Percentiles rank a stretch among this genome's conserved stretches.
Conservation (phyloP, 257 asterid genomes). For the Henckelia pumila region DNA sequence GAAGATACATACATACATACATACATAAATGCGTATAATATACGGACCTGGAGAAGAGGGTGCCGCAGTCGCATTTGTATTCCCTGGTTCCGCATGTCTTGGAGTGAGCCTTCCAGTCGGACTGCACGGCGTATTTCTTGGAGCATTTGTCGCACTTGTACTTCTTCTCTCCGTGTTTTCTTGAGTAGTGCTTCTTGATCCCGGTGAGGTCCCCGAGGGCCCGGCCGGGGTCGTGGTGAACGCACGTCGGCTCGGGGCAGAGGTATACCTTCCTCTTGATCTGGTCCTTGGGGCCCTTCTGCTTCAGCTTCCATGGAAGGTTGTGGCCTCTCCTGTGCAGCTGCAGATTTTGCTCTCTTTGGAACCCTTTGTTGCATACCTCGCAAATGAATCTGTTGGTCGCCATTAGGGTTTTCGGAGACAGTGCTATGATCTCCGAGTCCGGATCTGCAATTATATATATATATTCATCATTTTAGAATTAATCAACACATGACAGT, state of each 20-base stretch:
- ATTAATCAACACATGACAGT: too few relatives aligned
- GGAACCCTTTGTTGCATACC: conserved; percentile 84
- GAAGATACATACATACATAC: background rate
- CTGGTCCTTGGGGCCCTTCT: conserved; percentile 53
- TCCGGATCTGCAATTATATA: conserved; percentile 72
- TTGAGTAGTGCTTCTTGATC: conserved; percentile 62
- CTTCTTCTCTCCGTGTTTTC: conserved; percentile 82
- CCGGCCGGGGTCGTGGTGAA: conserved; percentile 71
- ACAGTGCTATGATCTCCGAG: conserved; percentile 69
- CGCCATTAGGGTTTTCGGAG: conserved; percentile 82
- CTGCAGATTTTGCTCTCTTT: conserved; percentile 82
- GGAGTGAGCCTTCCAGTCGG: conserved; percentile 82
- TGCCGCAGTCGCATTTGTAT: conserved; percentile 78
- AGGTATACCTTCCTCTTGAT: conserved; percentile 63
- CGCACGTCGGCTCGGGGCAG: conserved; percentile 79
- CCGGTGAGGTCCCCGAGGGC: conserved; percentile 94
- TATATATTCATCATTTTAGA: too few relatives aligned
- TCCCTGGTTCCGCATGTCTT: conserved; percentile 79
- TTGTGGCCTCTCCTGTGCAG: conserved; percentile 83
- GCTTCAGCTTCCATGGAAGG: conserved; percentile 73
- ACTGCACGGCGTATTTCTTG: conserved; percentile 77
- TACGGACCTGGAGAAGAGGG: conserved; percentile 67
- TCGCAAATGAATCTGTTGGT: conserved; percentile 76
- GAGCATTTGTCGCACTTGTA: conserved; percentile 76
- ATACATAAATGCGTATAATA: too few relatives aligned